Conservation (phyloP, 2,329 filamentous ascomycete species). For the Exophiala spinifera region DNA sequence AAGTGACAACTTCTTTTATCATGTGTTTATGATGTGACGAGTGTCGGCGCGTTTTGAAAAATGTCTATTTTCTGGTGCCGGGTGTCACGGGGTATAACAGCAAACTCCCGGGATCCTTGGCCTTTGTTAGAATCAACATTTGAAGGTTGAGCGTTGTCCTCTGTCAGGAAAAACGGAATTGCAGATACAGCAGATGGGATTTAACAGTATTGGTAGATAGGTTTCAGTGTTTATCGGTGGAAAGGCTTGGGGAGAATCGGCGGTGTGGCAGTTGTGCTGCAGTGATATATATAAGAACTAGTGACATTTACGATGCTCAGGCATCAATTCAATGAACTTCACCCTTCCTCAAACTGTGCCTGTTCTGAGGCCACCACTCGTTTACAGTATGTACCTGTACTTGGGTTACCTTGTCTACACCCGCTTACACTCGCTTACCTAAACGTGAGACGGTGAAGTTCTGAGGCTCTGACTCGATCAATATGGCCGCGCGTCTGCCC, state of each 20-base stretch:
- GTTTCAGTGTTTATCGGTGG: neutral
- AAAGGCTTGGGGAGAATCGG: neutral
- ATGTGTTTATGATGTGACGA: conserved; percentile 25
- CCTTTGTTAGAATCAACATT: neutral
- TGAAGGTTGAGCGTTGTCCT: neutral
- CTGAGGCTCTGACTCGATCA: too few relatives aligned
- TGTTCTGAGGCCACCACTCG: too few relatives aligned
- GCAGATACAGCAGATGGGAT: neutral
- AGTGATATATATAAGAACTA: neutral
- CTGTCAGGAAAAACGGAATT: neutral
- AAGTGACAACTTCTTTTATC: conserved; percentile 1
- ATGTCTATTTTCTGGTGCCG: neutral
- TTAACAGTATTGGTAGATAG: neutral
- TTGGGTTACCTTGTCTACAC: too few relatives aligned
- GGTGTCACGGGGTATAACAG: neutral
- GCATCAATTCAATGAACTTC: too few relatives aligned
- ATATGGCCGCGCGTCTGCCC: too few relatives aligned
- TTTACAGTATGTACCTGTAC: too few relatives aligned
- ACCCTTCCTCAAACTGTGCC: too few relatives aligned
- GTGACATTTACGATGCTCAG: too few relatives aligned
- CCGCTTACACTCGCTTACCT: too few relatives aligned
- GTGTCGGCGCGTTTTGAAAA: neutral
- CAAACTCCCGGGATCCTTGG: neutral
- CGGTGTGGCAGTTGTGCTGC: too few relatives aligned
- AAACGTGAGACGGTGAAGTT: too few relatives aligned